These are phyloP conservation scores for Hypoxylon lienhwacheense DNA, from an alignment of 495 filamentous ascomycete species.

Conservation along the genomic window DNA sequence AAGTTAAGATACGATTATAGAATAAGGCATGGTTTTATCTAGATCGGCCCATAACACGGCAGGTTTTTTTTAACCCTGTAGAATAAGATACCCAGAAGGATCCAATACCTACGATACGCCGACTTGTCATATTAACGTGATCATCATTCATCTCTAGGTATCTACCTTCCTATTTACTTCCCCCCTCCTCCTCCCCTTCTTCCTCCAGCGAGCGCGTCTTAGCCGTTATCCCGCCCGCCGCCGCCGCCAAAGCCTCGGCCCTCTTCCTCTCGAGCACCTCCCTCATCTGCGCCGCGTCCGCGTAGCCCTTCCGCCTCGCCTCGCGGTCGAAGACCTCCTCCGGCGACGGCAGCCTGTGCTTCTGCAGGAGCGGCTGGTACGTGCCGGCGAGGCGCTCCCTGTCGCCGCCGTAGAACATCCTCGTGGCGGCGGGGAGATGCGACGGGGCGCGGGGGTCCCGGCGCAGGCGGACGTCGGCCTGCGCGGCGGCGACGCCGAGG, in stretches of 20 bases:
- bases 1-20: too few species aligned
- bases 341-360: slow-evolving; percentile 61
- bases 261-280: slow-evolving; percentile 37
- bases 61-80: slow-evolving; percentile 15
- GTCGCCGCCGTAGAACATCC: slow-evolving; percentile 73
- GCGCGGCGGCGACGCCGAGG: slow-evolving; percentile 61
- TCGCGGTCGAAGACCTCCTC: slow-evolving; percentile 78
- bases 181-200: slow-evolving; percentile 2
- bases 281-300: slow-evolving; percentile 47
- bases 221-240: slow-evolving; percentile 1
- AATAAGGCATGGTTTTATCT: slow-evolving; percentile 2
- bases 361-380: slow-evolving; percentile 73
- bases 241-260: slow-evolving; percentile 22
- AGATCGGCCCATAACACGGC: slow-evolving; percentile 8
- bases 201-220: slow-evolving; percentile 7
- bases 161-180: neutral
- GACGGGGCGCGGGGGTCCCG: slow-evolving; percentile 16
- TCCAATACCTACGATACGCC: slow-evolving; percentile 5
- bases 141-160: too few species aligned
- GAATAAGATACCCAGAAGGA: slow-evolving; percentile 33
- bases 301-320: slow-evolving; percentile 67
- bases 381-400: slow-evolving; percentile 58
- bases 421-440: slow-evolving; percentile 48
- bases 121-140: slow-evolving; percentile 1
- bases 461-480: slow-evolving; percentile 45